Conservation (phyloP, 345 rosid species). For the Clausena lansium region DNA sequence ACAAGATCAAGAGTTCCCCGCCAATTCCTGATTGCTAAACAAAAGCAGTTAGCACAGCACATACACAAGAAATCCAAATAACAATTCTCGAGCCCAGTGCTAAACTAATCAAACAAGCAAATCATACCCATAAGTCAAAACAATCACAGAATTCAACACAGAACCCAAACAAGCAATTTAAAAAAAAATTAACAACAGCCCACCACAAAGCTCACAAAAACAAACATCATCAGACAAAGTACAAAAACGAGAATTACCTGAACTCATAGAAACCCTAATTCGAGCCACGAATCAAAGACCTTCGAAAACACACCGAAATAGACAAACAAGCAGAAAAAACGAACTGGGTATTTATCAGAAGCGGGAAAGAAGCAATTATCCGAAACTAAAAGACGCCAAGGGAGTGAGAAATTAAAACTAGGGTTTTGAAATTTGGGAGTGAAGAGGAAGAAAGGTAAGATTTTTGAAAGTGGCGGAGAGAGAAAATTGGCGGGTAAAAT, state of each 20-base stretch:
- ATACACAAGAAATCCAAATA: background rate
- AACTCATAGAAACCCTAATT: conserved; percentile 12
- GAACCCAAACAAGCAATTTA: background rate
- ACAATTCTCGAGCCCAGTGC: background rate
- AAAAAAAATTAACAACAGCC: background rate
- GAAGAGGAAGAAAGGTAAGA: background rate
- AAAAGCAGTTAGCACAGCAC: background rate
- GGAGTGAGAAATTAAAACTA: conserved; percentile 4
- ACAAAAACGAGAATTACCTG: conserved; percentile 14
- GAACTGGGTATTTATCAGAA: conserved; percentile 16
- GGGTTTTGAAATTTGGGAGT: conserved; percentile 10
- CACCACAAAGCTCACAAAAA: background rate
- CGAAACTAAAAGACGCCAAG: background rate
- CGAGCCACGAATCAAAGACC: background rate
- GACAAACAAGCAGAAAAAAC: conserved; percentile 10
- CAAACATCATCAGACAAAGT: background rate
- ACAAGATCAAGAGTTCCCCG: background rate
- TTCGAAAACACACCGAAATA: background rate
- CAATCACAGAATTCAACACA: background rate
- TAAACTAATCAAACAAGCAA: background rate
- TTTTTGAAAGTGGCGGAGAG: conserved; percentile 17
- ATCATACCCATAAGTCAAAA: background rate
- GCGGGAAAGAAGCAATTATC: background rate
- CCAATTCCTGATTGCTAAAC: background rate
- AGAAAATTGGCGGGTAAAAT: conserved; percentile 52